Conservation (phyloP, 2,329 filamentous ascomycete genomes). For the Colletotrichum trifolii region DNA sequence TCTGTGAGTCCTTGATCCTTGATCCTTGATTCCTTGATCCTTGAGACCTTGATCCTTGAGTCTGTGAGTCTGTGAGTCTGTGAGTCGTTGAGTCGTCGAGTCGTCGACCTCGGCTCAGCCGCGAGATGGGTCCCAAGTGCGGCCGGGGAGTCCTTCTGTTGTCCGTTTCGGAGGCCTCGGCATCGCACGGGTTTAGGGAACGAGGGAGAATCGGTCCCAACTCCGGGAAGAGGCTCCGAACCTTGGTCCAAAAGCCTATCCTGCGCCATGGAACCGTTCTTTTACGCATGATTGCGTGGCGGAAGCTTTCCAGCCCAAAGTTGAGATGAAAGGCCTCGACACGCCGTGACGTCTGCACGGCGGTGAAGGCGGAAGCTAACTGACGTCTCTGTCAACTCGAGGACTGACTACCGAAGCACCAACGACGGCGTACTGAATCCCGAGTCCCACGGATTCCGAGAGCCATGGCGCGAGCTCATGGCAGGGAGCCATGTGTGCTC, state of each 20-base stretch:
- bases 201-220: background rate
- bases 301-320: background rate
- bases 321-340: slow-evolving; percentile 8
- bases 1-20: too few species aligned
- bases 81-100: too few species aligned
- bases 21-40: too few species aligned
- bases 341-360: background rate
- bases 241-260: background rate
- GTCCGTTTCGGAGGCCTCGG: too few species aligned
- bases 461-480: background rate
- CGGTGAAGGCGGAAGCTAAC: background rate
- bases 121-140: too few species aligned
- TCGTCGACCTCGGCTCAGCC: too few species aligned
- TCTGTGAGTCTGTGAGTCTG: too few species aligned
- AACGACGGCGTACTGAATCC: background rate
- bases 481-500: background rate
- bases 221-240: background rate
- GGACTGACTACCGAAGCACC: too few species aligned
- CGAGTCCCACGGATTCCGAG: background rate
- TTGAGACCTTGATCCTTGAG: too few species aligned
- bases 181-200: background rate
- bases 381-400: too few species aligned
- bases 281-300: background rate
- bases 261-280: background rate
- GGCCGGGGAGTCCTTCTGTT: too few species aligned